A percentile compares a stretch with the other conserved stretches of the same genome.
Conservation (phyloP, 345 rosid species). For the Acer yangbiense region DNA sequence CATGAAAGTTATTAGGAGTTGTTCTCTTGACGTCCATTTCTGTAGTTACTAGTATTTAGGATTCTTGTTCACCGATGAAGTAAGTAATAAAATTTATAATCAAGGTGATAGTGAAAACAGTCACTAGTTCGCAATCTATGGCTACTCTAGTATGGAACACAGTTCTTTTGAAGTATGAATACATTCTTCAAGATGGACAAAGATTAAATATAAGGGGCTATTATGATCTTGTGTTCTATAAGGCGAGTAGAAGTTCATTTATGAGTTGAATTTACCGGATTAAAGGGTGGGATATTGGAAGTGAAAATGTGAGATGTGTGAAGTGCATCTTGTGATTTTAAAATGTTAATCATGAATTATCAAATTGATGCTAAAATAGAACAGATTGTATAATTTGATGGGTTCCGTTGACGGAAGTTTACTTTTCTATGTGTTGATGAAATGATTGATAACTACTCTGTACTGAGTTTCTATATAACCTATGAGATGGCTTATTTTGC, state of each 20-base stretch:
- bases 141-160: not conserved
- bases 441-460: not conserved
- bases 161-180: not conserved
- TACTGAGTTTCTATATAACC: not conserved
- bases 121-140: not conserved
- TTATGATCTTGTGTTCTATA: not conserved
- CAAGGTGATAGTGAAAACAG: not conserved
- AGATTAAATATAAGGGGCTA: not conserved
- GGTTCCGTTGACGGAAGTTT: not conserved
- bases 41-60: not conserved
- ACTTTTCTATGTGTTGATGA: not conserved
- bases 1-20: not conserved
- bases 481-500: not conserved
- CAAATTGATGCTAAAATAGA: not conserved
- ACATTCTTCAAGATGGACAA: not conserved
- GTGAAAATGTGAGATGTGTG: not conserved
- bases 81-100: not conserved
- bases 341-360: not conserved
- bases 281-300: not conserved
- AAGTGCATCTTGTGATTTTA: not conserved
- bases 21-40: not conserved
- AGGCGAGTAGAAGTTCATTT: not conserved
- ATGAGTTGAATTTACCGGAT: not conserved
- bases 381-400: not conserved
- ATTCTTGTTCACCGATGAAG: not conserved